Percentiles rank a stretch among this genome's conserved stretches.
Conservation (phyloP, 208 protist species). For the Leishmania amazonensis region DNA sequence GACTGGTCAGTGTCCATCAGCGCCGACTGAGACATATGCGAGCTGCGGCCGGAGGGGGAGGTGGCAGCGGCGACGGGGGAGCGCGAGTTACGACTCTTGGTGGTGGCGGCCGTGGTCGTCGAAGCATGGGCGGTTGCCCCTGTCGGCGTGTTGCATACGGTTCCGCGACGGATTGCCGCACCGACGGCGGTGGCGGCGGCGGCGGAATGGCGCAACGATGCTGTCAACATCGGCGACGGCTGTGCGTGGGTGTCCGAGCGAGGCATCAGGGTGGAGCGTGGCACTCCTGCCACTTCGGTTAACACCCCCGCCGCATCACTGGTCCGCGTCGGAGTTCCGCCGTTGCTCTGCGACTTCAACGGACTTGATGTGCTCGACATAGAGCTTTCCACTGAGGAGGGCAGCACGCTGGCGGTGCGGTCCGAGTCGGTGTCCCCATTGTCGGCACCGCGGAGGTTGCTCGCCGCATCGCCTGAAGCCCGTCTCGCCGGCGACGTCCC, state of each 20-base stretch:
- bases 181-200: background rate
- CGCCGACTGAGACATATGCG: background rate
- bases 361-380: conserved; percentile 32
- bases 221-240: background rate
- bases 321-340: background rate
- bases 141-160: background rate
- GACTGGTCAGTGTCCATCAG: conserved; percentile 42
- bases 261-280: background rate
- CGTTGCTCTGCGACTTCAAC: conserved; percentile 15
- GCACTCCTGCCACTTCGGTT: background rate
- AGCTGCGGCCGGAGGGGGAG: conserved; percentile 13
- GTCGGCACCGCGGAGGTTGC: background rate
- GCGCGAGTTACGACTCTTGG: background rate
- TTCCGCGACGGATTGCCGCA: background rate
- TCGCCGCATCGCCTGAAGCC: too few species aligned
- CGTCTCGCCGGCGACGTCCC: background rate
- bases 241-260: background rate
- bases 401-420: conserved; percentile 45
- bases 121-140: background rate
- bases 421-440: conserved; percentile 37
- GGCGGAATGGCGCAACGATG: background rate
- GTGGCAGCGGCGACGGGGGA: background rate
- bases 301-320: too few species aligned
- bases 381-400: conserved; percentile 30
- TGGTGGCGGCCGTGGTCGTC: background rate